These are phyloP conservation scores for Cucurbita moschata DNA, from an alignment of 306 rosid species.

Conservation along the genomic window DNA sequence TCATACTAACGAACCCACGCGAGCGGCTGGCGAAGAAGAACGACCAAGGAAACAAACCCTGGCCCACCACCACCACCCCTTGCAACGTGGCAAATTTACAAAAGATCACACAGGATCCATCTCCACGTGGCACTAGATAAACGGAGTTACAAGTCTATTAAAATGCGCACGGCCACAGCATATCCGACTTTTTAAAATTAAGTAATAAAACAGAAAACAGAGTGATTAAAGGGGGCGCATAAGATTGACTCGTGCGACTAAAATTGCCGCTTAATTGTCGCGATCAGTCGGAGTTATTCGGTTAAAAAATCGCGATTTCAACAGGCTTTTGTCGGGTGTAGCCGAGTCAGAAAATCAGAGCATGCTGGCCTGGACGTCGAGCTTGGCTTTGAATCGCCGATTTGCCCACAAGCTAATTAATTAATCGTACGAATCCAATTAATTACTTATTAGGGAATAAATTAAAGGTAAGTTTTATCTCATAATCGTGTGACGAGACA, in stretches of 20 bases:
- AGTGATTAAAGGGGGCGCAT: not conserved
- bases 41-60: not conserved
- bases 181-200: not conserved
- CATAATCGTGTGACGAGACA: not conserved
- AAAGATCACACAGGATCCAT: not conserved
- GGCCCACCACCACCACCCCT: not conserved
- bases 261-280: conserved; percentile 3
- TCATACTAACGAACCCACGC: conserved; percentile 5
- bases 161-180: not conserved
- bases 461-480: not conserved
- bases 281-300: not conserved
- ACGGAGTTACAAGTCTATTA: not conserved
- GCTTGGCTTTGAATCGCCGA: not conserved
- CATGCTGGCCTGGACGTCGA: not conserved
- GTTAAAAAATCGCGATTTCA: not conserved
- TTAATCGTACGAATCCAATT: not conserved
- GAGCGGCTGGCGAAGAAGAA: not conserved
- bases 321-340: not conserved
- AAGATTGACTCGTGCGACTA: conserved; percentile 2
- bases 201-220: not conserved
- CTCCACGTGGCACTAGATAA: not conserved
- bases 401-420: not conserved
- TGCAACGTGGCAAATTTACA: not conserved
- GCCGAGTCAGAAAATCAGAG: not conserved
- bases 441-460: not conserved